Evolutionary conservation across 208 protist genomes (phyloP), one percentile per base, ranked within the genome.

Genomic region (Leishmania mexicana): DNA sequence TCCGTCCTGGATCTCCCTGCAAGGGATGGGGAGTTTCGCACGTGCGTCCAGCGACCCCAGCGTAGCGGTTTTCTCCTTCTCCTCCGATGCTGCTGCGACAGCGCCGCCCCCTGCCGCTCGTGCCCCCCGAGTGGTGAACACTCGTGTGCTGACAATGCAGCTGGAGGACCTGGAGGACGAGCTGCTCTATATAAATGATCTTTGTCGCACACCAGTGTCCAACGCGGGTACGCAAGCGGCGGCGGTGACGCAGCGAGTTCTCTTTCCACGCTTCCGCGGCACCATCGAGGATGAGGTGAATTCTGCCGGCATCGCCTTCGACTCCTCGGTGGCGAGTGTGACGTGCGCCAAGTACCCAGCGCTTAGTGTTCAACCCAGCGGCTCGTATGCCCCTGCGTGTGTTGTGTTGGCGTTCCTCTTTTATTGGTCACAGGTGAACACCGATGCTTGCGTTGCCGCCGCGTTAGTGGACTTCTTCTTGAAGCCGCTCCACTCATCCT

Each of bases 81-180:
- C 71, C 1, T 24, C 58, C 7, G 45, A 60, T 0, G 51, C 47
- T 11, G 45, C 74, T 4, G n/a, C 80, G 1, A 53, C 76, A 8
- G 51, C 45, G n/a, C 42, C 65, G 54, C 47, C 5, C 31, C 19
- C 60, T 7, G 47, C 72, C 24, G 31, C 10, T 42, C 75, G 53
- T n/a, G 11, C 4, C 10, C 31, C 51, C 31, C 47, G n/a, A 24
- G 28, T 45, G 19, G 58, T 79, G 11, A 68, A 81, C 31, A 68
- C 67, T 13, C 65, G 60, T n/a, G 68, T 19, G 0, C 31, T 77
- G 24, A 19, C 38, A 5, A 11, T 75, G 10, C 83, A 82, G 13
- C 60, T 96, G 62, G 95, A 98, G 68, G 93, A 96, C 81, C 75
- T 95, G 51, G 83, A 97, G 79, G 95, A 98, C 73, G 93, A 97